Evolutionary conservation across 257 asterid species (phyloP).

Genomic region (Primulina tabacum): DNA sequence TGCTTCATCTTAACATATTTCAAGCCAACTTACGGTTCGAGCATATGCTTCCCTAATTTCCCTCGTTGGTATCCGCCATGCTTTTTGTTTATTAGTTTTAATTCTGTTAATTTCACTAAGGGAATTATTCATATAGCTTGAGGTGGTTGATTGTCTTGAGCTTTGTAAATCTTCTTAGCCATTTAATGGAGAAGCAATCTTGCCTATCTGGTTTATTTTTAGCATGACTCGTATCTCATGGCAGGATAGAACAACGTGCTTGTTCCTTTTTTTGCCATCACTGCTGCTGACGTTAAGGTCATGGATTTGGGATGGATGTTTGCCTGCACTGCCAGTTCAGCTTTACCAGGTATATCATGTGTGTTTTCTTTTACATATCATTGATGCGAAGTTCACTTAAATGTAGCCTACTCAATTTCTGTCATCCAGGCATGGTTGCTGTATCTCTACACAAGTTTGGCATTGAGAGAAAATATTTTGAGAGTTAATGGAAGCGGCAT

Average conservation of each 20-base stretch:
- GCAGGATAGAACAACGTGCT: conserved; percentile 88
- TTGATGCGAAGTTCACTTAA: neutral
- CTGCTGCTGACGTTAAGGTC: conserved; percentile 67
- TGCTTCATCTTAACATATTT: conserved; percentile 24
- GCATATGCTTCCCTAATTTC: neutral
- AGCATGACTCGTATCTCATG: conserved; percentile 23
- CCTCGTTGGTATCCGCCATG: neutral
- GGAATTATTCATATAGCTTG: conserved; percentile 15
- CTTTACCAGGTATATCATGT: conserved; percentile 74
- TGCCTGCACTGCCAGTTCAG: conserved; percentile 95
- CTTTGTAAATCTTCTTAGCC: neutral
- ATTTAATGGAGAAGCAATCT: conserved; percentile 3
- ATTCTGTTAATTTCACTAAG: neutral
- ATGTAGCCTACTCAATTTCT: conserved; percentile 12
- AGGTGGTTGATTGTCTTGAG: conserved; percentile 9
- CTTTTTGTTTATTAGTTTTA: neutral
- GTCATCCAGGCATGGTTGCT: conserved; percentile 91
- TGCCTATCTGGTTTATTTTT: conserved; percentile 3
- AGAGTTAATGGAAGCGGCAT: conserved; percentile 95
- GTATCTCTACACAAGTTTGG: conserved; percentile 89
- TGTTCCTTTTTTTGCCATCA: conserved; percentile 66
- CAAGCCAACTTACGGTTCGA: conserved; percentile 6
- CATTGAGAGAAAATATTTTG: conserved; percentile 90
- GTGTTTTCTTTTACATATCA: conserved; percentile 20
- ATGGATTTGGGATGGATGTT: conserved; percentile 83